These are phyloP conservation scores for Phytopythium oedochilum DNA, from an alignment of 352 stramenopile genomes.

Conservation along the genomic window DNA sequence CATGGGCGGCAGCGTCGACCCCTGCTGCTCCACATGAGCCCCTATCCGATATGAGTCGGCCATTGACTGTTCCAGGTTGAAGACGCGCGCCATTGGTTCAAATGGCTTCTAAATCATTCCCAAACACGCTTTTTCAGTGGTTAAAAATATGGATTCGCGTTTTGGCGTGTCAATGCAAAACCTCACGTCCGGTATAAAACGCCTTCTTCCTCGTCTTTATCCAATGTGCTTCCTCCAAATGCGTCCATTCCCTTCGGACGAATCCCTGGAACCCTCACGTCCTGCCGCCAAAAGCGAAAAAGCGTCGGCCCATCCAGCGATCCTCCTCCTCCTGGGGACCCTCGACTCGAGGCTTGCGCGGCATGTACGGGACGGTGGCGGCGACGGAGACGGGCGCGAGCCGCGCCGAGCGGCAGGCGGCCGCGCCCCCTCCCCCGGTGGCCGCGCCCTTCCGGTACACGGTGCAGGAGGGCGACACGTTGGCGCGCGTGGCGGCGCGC, in stretches of 20 bases:
- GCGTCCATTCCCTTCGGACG: neutral
- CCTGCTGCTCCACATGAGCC: slow-evolving; percentile 78
- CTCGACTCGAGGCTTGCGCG: neutral
- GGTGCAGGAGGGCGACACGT: slow-evolving; percentile 57
- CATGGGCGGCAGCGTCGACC: slow-evolving; percentile 63
- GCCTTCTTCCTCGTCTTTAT: no score
- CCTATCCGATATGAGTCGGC: no score
- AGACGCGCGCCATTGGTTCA: no score
- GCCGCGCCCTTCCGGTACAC: slow-evolving; percentile 70
- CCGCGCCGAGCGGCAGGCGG: slow-evolving; percentile 13
- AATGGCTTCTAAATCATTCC: neutral
- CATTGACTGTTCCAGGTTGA: no score
- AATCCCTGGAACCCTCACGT: no score
- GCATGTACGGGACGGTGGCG: slow-evolving; percentile 54
- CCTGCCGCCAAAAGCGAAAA: slow-evolving; percentile 1
- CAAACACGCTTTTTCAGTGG: no score
- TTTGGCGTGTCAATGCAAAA: slow-evolving; percentile 5
- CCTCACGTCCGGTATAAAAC: neutral
- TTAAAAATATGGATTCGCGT: no score
- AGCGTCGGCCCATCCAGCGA: no score
- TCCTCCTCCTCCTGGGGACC: neutral
- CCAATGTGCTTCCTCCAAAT: no score
- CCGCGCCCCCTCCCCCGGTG: slow-evolving; percentile 18
- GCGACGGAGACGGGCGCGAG: slow-evolving; percentile 14
- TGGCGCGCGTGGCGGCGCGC: slow-evolving; percentile 60